phyloP scores from a whole-genome alignment of 805 yeast species.

The Zygoascus bituminiphila region DNA sequence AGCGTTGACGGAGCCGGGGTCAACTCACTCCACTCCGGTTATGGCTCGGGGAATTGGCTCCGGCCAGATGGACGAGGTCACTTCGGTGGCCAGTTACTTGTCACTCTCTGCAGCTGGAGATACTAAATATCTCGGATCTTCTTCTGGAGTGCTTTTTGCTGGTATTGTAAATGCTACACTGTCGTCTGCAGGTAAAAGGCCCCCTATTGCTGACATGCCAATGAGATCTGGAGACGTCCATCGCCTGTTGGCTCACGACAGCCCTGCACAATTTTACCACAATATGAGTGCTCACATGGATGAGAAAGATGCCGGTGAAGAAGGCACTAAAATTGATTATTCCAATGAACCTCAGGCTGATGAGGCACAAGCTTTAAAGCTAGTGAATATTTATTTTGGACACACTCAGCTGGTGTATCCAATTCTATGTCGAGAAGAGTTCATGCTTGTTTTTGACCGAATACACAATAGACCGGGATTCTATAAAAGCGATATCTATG shows the following conservation, averaged over 20 bases:
- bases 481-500: background rate
- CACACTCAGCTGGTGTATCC: background rate
- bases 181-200: background rate
- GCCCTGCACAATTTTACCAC: background rate
- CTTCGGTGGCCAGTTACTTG: conserved; percentile 5
- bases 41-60: background rate
- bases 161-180: conserved; percentile 1
- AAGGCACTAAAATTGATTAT: background rate
- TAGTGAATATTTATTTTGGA: background rate
- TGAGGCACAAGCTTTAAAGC: background rate
- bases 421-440: background rate
- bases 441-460: background rate
- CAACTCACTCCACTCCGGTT: background rate
- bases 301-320: background rate
- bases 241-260: background rate
- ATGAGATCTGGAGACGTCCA: background rate
- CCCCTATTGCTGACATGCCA: background rate
- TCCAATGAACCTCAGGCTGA: background rate
- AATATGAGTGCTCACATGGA: background rate
- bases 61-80: background rate
- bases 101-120: conserved; percentile 7
- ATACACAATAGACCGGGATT: background rate
- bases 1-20: background rate
- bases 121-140: conserved; percentile 6
- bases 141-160: conserved; percentile 6